Evolutionary conservation across 2,329 filamentous ascomycete species (phyloP).

Genomic region (Pleurostoma richardsiae): DNA sequence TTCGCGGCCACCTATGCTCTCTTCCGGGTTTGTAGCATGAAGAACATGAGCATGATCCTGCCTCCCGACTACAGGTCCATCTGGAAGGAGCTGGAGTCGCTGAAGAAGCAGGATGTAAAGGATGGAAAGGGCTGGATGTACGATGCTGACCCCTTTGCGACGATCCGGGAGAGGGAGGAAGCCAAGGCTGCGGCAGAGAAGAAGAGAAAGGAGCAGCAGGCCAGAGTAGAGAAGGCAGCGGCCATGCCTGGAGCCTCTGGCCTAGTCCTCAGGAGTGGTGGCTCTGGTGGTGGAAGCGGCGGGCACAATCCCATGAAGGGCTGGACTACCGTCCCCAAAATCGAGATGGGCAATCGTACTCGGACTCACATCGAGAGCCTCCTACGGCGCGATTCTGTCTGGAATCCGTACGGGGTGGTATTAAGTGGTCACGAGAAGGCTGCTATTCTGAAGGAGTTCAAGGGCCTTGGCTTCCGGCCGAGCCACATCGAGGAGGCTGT

Average conservation of each 20-base stretch:
- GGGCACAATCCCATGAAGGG: constrained; percentile 56
- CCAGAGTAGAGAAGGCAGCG: constrained; percentile 62
- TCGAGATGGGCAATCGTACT: constrained; percentile 85
- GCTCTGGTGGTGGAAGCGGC: constrained; percentile 22
- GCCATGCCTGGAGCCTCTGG: constrained; percentile 56
- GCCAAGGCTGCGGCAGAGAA: constrained; percentile 72
- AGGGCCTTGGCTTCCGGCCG: constrained; percentile 76
- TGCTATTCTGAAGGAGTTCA: constrained; percentile 66
- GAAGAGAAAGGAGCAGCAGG: constrained; percentile 68
- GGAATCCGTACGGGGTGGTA: constrained; percentile 75
- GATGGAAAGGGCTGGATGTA: constrained; percentile 87
- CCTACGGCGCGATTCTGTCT: constrained; percentile 71
- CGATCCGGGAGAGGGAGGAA: constrained; percentile 73
- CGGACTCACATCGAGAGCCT: constrained; percentile 74
- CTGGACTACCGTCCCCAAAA: constrained; percentile 81
- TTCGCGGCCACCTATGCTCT: constrained; percentile 89
- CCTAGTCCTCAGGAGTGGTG: constrained; percentile 44
- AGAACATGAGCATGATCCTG: constrained; percentile 90
- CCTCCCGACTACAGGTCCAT: constrained; percentile 84
- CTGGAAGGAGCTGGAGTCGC: constrained; percentile 83
- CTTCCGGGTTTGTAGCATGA: constrained; percentile 90
- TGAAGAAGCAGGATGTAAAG: constrained; percentile 77
- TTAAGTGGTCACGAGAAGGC: constrained; percentile 55
- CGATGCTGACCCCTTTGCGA: constrained; percentile 87
- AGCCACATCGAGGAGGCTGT: constrained; percentile 88